Evolutionary conservation across 139 green algal species (phyloP), one percentile per base, ranked within the genome.

Genomic region (Micractinium conductrix): DNA sequence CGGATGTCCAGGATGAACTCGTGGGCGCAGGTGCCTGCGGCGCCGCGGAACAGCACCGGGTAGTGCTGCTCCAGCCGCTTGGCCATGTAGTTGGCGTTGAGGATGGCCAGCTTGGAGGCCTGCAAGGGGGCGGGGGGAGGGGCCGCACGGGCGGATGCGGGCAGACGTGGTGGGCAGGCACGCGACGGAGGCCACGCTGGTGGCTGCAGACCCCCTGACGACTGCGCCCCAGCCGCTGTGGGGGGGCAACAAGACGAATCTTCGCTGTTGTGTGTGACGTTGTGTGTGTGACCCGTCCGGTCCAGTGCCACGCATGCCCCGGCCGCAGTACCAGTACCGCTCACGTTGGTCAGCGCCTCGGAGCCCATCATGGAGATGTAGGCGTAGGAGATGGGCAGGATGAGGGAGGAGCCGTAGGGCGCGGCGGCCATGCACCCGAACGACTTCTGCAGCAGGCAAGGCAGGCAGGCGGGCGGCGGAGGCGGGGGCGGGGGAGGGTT

Each of bases 21-120:
- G 88, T 99, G 97, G 8, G 97, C 97, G 90, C 94, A 98, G 6
- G 97, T 99, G 85, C 97, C 97, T 55, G 91, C 92, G n/a, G 89
- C 87, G 33, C 96, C 96, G 53, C 79, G 93, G 96, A 96, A 98
- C 33, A 98, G 90, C 63, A 98, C 86, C 22, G 92, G 91, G 93
- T 96, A 98, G 88, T 96, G 89, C 17, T 85, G 63, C 79, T 94
- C 91, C 83, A 99, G 91, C 37, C 93, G 88, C 85, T 95, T 95
- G 62, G 96, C 94, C 97, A 99, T 99, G 95, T 99, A 99, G 94
- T 99, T 99, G 79, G 97, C 97, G 90, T 95, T 97, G 67, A 98
- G 89, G 81, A 98, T 98, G 68, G 95, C 93, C n/a, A 91, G 90
- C 90, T 93, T 89, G 50, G 95, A 97, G 30, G 95, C 91, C 76